Evolutionary conservation across 2,329 filamentous ascomycete genomes (phyloP), one percentile per base, ranked within the genome.

Genomic region (Fusarium napiforme): DNA sequence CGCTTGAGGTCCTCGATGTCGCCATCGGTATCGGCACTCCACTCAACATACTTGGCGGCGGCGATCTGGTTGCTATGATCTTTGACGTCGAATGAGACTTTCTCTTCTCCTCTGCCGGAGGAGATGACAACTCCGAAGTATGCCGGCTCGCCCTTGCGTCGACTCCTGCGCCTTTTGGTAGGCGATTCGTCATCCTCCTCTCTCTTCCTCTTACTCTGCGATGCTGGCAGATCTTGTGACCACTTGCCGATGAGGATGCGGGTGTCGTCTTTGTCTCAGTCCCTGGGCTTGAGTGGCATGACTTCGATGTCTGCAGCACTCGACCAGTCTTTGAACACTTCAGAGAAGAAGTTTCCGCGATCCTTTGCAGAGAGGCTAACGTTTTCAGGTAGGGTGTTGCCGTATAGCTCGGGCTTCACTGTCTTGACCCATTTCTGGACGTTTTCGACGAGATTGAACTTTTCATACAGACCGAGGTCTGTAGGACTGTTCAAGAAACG

Each of bases 331-430:
- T 46, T 2, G 18, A 0, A 46, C 1, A 28, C 1, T 46, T 14
- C 32, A 14, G 32, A 32, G 32, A 32, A 32, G 30, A 32, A 32
- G 30, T 32, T 32, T 32, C 5, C 30, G 30, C 30, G 30, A 32
- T 32, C 12, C 30, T 32, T 32, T 12, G 43, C 23, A 0, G 12
- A 15, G 43, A 46, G 3, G 9, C 9, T 46, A 8, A 46, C 14
- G 18, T 0, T 18, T 1, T 46, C 43, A 1, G 43, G 11, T 0
- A 2, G 11, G 23, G 9, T 4, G 3, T 3, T 5, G 5, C 4
- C 4, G 43, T 46, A 7, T 8, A 46, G 23, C 23, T 28, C 6
- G 0, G 18, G 3, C 0, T 21, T 1, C 4, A 7, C 12, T 7
- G 18, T 28, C 23, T 46, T 28, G 1, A 15, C 18, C 43, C 12